Evolutionary conservation across 129 eudicot genomes (phyloP).

Genomic region (Dittrichia graveolens): DNA sequence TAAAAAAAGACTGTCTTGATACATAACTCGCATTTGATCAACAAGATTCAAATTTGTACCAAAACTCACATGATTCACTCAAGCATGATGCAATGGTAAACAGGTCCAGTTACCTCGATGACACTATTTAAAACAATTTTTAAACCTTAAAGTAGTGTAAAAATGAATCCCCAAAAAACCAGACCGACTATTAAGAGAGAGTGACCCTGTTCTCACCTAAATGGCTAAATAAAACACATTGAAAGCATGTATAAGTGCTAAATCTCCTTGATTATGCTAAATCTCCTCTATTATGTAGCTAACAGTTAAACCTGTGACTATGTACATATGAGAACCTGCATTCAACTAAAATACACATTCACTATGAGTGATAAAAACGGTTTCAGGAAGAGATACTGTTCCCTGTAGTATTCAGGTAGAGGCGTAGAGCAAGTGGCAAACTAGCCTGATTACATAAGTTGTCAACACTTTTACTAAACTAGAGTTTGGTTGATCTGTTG

Average conservation of each 20-base stretch:
- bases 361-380: background rate
- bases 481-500: background rate
- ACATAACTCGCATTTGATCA: slow-evolving; percentile 12
- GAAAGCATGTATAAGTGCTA: background rate
- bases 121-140: background rate
- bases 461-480: background rate
- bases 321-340: background rate
- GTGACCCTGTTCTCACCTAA: too few relatives aligned
- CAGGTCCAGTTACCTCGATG: background rate
- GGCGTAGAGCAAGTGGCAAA: background rate
- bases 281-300: background rate
- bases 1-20: slow-evolving; percentile 3
- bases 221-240: too few relatives aligned
- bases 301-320: background rate
- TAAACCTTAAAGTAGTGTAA: background rate
- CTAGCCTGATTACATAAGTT: background rate
- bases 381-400: too few relatives aligned
- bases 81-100: background rate
- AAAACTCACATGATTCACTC: slow-evolving; percentile 15
- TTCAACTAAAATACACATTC: background rate
- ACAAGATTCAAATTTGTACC: slow-evolving; percentile 10
- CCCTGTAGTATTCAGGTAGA: background rate
- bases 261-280: background rate
- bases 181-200: background rate
- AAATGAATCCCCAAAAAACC: background rate